phyloP scores from a whole-genome alignment of 2,329 filamentous ascomycete genomes.

The Xylariaceae sp. region DNA sequence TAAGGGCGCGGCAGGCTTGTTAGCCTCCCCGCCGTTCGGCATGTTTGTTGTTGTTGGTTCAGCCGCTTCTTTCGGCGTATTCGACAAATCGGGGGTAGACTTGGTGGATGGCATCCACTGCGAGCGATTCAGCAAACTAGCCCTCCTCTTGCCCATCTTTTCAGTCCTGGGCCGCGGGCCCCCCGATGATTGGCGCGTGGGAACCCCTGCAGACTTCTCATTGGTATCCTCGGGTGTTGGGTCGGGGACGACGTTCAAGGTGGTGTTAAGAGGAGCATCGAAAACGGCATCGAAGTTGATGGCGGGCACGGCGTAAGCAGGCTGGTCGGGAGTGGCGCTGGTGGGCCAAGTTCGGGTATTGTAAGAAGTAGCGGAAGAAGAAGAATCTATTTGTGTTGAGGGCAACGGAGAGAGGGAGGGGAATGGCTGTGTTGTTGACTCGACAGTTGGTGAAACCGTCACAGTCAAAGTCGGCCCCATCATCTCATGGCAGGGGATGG shows the following conservation, averaged over 20 bases:
- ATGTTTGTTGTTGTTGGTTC: slow-evolving; percentile 22
- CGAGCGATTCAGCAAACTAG: slow-evolving; percentile 45
- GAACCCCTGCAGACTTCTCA: slow-evolving; percentile 25
- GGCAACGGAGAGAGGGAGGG: slow-evolving; percentile 32
- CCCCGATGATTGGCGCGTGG: slow-evolving; percentile 24
- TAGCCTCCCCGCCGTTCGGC: slow-evolving; percentile 4
- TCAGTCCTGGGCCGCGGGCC: slow-evolving; percentile 26
- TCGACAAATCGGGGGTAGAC: slow-evolving; percentile 36
- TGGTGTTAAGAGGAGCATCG: slow-evolving; percentile 42
- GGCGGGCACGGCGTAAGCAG: slow-evolving; percentile 48
- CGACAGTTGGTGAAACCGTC: slow-evolving; percentile 37
- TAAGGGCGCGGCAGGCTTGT: slow-evolving; percentile 24
- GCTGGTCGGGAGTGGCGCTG: slow-evolving; percentile 36
- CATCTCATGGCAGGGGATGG: slow-evolving; percentile 38
- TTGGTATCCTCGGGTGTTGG: slow-evolving; percentile 23
- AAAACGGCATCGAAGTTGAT: slow-evolving; percentile 41
- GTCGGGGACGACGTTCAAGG: slow-evolving; percentile 37
- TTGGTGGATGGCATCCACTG: slow-evolving; percentile 50
- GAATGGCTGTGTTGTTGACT: slow-evolving; percentile 35
- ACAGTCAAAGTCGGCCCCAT: slow-evolving; percentile 38
- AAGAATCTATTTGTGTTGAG: slow-evolving; percentile 16
- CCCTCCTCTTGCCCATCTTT: slow-evolving; percentile 38
- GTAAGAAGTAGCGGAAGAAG: slow-evolving; percentile 13
- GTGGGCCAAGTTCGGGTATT: slow-evolving; percentile 25
- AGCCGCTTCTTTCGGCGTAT: slow-evolving; percentile 27